Conservation (phyloP, 176 grass and related monocot species). For the Lolium rigidum region DNA sequence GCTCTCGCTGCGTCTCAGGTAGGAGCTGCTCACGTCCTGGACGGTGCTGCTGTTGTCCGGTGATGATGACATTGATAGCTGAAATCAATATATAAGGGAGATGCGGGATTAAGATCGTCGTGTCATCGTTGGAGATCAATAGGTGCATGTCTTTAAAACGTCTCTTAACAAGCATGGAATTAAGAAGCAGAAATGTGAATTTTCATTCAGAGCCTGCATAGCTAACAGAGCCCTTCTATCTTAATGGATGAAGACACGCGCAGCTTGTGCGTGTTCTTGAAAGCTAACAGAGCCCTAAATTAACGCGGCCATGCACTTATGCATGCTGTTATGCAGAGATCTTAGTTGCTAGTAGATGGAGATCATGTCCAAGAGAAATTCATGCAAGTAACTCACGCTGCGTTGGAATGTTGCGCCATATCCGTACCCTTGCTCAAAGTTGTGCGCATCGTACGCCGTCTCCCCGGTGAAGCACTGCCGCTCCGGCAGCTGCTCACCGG, state of each 20-base stretch:
- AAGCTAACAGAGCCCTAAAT: no score
- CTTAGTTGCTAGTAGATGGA: neutral
- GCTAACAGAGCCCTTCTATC: no score
- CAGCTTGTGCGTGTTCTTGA: no score
- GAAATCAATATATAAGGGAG: neutral
- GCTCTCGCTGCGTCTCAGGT: constrained; percentile 23
- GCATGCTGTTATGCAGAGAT: no score
- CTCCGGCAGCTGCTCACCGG: constrained; percentile 36
- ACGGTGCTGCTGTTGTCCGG: constrained; percentile 53
- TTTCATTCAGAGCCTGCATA: neutral
- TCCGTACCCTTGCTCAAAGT: neutral
- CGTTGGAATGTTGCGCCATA: constrained; percentile 22
- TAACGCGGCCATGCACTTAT: no score
- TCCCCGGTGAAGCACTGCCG: constrained; percentile 8
- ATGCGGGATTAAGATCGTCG: neutral
- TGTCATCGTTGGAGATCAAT: neutral
- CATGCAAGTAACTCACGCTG: constrained; percentile 37
- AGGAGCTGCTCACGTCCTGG: constrained; percentile 29
- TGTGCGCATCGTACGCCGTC: neutral
- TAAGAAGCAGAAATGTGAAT: neutral
- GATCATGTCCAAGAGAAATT: neutral
- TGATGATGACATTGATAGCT: constrained; percentile 34
- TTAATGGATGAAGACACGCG: no score
- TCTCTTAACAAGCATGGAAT: neutral
- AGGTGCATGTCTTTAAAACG: neutral